phyloP scores from a whole-genome alignment of 805 yeast species.

The Metschnikowia chrysomelidarum region DNA sequence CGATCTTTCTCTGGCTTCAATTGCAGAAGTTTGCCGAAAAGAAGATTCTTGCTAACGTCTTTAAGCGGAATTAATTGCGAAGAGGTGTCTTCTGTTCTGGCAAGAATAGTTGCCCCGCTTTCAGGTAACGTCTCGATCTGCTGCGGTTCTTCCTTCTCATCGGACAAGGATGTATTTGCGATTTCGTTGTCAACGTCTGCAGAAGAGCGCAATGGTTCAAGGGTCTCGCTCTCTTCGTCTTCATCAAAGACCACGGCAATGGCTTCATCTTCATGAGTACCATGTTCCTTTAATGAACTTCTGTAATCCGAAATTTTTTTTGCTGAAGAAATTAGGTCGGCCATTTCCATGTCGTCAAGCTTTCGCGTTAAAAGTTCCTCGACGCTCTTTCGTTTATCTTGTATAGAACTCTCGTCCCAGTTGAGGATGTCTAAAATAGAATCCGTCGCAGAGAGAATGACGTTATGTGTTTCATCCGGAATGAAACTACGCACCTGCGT shows the following conservation, averaged over 20 bases:
- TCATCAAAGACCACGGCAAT: constrained; percentile 25
- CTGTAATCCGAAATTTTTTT: constrained; percentile 52
- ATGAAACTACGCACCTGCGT: constrained; percentile 58
- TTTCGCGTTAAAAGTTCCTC: constrained; percentile 44
- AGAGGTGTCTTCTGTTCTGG: background rate
- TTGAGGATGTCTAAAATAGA: constrained; percentile 55
- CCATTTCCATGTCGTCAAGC: constrained; percentile 44
- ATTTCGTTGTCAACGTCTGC: background rate
- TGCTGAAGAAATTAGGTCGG: constrained; percentile 44
- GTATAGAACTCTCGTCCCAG: constrained; percentile 42
- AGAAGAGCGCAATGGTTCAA: no score
- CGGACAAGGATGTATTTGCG: background rate
- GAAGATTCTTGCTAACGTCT: constrained; percentile 16
- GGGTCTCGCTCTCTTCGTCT: constrained; percentile 11
- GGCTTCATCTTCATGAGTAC: constrained; percentile 21
- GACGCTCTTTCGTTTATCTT: constrained; percentile 46
- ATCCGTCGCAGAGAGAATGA: constrained; percentile 70
- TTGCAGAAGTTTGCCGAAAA: constrained; percentile 34
- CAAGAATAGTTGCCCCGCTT: constrained; percentile 4
- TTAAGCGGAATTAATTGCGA: constrained; percentile 5
- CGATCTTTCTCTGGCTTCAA: constrained; percentile 37
- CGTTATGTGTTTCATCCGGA: constrained; percentile 73
- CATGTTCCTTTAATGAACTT: constrained; percentile 10
- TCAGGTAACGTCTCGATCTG: background rate
- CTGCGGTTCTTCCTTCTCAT: background rate